Evolutionary conservation across 1,284 basidiomycete genomes (phyloP).

Genomic region (Moniliella sp.): DNA sequence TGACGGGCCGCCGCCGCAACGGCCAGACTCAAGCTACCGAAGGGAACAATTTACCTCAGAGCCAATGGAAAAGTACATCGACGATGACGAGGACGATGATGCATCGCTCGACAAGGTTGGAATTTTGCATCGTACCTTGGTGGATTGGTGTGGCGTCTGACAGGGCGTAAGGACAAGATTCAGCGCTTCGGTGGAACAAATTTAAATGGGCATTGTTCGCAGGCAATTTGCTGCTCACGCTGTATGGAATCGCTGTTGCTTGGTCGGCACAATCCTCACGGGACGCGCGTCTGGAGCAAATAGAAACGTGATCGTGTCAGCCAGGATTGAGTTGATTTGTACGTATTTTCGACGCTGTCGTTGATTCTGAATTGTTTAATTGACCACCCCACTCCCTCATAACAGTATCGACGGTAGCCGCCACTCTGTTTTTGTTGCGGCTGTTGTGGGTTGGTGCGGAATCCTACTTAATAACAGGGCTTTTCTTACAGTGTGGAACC

Average conservation of each 20-base stretch:
- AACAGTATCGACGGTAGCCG: conserved; percentile 4
- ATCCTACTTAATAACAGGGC: conserved; percentile 28
- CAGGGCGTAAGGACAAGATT: too few species aligned
- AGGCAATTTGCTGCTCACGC: conserved; percentile 9
- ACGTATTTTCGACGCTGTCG: too few species aligned
- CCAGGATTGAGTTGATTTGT: conserved; percentile 43
- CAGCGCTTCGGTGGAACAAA: conserved; percentile 2
- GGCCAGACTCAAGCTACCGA: too few species aligned
- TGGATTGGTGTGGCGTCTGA: too few species aligned
- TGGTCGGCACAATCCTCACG: conserved; percentile 44
- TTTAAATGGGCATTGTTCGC: conserved; percentile 1
- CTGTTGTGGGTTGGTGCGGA: conserved; percentile 43
- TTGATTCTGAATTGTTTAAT: too few species aligned
- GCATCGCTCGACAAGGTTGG: too few species aligned
- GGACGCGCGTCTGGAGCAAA: conserved; percentile 46
- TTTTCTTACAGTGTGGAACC: conserved; percentile 30
- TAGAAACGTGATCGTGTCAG: conserved; percentile 45
- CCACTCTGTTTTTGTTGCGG: conserved; percentile 3
- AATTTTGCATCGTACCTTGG: too few species aligned
- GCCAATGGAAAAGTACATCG: too few species aligned
- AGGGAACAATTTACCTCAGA: too few species aligned
- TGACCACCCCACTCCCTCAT: too few species aligned
- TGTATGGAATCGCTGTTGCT: conserved; percentile 41
- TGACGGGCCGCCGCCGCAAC: too few species aligned
- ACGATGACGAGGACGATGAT: too few species aligned